Evolutionary conservation across 352 stramenopile species (phyloP).

Genomic region (Pythium scleroteichum): DNA sequence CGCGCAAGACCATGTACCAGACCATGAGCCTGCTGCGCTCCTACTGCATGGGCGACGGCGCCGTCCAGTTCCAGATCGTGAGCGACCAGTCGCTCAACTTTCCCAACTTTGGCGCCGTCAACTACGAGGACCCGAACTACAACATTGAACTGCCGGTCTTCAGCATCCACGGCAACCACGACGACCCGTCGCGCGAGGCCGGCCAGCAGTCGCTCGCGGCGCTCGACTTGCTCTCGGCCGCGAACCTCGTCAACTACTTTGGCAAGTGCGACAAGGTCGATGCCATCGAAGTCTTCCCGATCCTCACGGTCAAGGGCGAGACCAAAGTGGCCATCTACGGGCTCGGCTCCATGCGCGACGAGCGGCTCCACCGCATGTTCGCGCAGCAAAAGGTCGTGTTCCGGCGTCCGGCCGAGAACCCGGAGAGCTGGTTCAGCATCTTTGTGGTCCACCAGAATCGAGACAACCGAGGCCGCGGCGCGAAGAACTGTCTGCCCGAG

Average conservation of each 20-base stretch:
- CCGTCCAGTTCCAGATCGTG: slow-evolving; percentile 87
- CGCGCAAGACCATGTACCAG: slow-evolving; percentile 93
- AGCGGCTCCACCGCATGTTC: slow-evolving; percentile 98
- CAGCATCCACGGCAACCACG: slow-evolving; percentile 99
- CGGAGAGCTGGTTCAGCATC: slow-evolving; percentile 96
- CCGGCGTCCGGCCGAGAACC: slow-evolving; percentile 74
- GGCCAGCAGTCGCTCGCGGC: slow-evolving; percentile 89
- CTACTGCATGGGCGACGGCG: slow-evolving; percentile 93
- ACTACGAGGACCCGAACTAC: slow-evolving; percentile 97
- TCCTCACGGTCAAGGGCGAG: slow-evolving; percentile 95
- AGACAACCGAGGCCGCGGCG: slow-evolving; percentile 88
- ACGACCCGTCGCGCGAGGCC: slow-evolving; percentile 96
- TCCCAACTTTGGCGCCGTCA: slow-evolving; percentile 90
- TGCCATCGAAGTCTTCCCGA: slow-evolving; percentile 93
- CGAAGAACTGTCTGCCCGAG: slow-evolving; percentile 98
- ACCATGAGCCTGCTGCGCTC: slow-evolving; percentile 96
- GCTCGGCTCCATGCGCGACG: slow-evolving; percentile 98
- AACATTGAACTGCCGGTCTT: slow-evolving; percentile 97
- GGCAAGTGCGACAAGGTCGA: slow-evolving; percentile 93
- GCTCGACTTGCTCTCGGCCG: slow-evolving; percentile 93
- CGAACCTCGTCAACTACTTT: slow-evolving; percentile 99
- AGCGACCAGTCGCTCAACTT: slow-evolving; percentile 92
- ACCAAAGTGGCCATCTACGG: slow-evolving; percentile 98
- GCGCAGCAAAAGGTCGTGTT: slow-evolving; percentile 95
- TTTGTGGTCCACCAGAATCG: slow-evolving; percentile 99